A percentile compares a stretch with the other conserved stretches of the same genome.
Conservation (phyloP, 2,329 filamentous ascomycete genomes). For the Trichoderma breve region DNA sequence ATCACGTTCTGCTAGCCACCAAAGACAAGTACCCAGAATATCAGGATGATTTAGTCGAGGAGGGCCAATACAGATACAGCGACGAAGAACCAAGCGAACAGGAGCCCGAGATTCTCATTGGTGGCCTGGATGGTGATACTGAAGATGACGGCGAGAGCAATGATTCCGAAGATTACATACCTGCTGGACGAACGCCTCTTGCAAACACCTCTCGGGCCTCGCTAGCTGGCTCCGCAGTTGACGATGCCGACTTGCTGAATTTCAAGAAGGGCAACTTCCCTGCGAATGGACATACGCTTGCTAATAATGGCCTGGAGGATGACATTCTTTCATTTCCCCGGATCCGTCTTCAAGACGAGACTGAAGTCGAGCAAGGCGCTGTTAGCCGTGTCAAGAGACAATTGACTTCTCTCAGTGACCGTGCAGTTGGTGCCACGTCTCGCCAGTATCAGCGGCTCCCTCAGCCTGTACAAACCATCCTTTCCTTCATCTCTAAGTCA, state of each 20-base stretch:
- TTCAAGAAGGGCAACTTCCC: constrained; percentile 30
- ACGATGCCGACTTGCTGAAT: constrained; percentile 33
- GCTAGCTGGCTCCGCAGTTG: constrained; percentile 45
- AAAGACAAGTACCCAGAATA: constrained; percentile 70
- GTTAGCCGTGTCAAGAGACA: constrained; percentile 37
- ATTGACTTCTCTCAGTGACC: constrained; percentile 27
- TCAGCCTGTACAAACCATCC: constrained; percentile 37
- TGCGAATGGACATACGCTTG: neutral
- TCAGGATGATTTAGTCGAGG: constrained; percentile 51
- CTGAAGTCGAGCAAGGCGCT: constrained; percentile 34
- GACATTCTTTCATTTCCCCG: constrained; percentile 64
- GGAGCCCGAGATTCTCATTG: constrained; percentile 46
- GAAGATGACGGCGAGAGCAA: constrained; percentile 39
- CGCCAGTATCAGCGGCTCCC: constrained; percentile 42
- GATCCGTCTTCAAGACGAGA: constrained; percentile 46
- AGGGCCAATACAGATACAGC: constrained; percentile 59
- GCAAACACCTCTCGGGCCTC: constrained; percentile 50
- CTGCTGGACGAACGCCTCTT: constrained; percentile 56
- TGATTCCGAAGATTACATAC: constrained; percentile 50
- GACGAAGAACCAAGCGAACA: constrained; percentile 39
- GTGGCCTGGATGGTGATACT: constrained; percentile 36
- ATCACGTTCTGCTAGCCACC: constrained; percentile 88
- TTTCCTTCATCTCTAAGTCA: constrained; percentile 34
- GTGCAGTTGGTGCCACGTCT: constrained; percentile 25
- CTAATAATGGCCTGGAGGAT: constrained; percentile 36